A percentile compares a stretch with the other conserved stretches of the same genome.
Evolutionary conservation across 1,139 yeast genomes (phyloP).

Genomic region (Protomyces pachydermus): DNA sequence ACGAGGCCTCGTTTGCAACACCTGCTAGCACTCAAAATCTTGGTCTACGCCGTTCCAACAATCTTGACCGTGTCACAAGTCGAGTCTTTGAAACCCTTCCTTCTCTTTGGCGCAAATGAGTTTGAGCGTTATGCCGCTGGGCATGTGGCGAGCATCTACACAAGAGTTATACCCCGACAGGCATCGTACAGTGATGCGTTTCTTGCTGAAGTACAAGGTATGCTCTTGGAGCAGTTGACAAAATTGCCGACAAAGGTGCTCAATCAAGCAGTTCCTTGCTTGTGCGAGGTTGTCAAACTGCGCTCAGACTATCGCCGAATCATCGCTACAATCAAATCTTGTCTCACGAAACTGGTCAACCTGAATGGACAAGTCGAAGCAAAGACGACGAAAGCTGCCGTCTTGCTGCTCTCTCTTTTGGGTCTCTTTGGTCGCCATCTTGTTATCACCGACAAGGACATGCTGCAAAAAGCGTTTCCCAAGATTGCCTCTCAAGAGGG

Average conservation of each 20-base stretch:
- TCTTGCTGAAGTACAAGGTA: conserved; percentile 48
- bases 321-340: conserved; percentile 58
- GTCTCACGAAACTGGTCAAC: conserved; percentile 35
- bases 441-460: conserved; percentile 45
- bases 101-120: neutral
- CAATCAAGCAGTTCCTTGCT: conserved; percentile 63
- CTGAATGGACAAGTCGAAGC: neutral
- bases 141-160: conserved; percentile 53
- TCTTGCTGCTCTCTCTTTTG: conserved; percentile 56
- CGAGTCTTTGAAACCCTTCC: conserved; percentile 18
- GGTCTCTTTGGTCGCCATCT: conserved; percentile 70
- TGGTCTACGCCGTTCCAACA: conserved; percentile 13
- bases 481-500: neutral
- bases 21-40: conserved; percentile 4
- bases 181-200: conserved; percentile 51
- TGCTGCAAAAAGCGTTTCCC: neutral
- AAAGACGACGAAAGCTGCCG: conserved; percentile 41
- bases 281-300: conserved; percentile 52
- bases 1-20: neutral
- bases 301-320: conserved; percentile 49
- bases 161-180: conserved; percentile 46
- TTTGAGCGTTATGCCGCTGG: conserved; percentile 44
- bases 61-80: conserved; percentile 13
- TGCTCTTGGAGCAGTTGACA: conserved; percentile 53
- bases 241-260: conserved; percentile 50